phyloP scores from a whole-genome alignment of 768 basidiomycete species.

The Boletus rex-veris region DNA sequence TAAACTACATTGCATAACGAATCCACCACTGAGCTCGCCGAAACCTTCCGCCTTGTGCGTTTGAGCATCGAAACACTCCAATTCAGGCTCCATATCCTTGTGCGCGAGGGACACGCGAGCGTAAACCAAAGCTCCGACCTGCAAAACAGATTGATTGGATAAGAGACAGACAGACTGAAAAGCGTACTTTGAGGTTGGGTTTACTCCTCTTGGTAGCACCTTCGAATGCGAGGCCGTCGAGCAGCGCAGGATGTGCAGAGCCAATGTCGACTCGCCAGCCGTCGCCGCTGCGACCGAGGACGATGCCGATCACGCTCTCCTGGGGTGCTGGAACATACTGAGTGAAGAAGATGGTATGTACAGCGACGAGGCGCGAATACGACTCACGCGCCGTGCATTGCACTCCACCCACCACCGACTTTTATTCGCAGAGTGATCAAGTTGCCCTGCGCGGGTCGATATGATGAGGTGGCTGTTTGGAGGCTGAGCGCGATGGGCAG shows the following conservation, averaged over 20 bases:
- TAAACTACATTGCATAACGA: constrained; percentile 76
- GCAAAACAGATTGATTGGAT: constrained; percentile 6
- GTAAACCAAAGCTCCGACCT: constrained; percentile 91
- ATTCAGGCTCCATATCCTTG: constrained; percentile 97
- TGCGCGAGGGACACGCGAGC: constrained; percentile 91
- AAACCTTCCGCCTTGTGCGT: constrained; percentile 90
- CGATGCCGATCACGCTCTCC: constrained; percentile 84
- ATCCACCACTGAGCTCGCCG: constrained; percentile 89
- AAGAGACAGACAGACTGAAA: background rate
- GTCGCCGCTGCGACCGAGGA: constrained; percentile 80
- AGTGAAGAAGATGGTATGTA: constrained; percentile 1
- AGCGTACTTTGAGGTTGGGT: constrained; percentile 82
- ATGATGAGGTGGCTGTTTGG: constrained; percentile 30
- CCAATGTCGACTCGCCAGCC: constrained; percentile 95
- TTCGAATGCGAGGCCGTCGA: constrained; percentile 94
- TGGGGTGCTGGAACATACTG: constrained; percentile 91
- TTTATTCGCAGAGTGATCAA: constrained; percentile 67
- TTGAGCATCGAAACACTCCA: constrained; percentile 94
- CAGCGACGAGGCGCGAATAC: background rate
- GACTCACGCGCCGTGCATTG: constrained; percentile 75
- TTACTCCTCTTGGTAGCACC: constrained; percentile 92
- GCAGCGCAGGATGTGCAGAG: constrained; percentile 73
- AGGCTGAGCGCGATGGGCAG: constrained; percentile 14
- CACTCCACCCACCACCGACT: constrained; percentile 89
- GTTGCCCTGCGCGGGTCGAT: constrained; percentile 66